Percentiles rank a stretch among this genome's conserved stretches.
These are phyloP conservation scores for Tuber melanosporum DNA, from an alignment of 495 filamentous ascomycete genomes.

Conservation along the genomic window DNA sequence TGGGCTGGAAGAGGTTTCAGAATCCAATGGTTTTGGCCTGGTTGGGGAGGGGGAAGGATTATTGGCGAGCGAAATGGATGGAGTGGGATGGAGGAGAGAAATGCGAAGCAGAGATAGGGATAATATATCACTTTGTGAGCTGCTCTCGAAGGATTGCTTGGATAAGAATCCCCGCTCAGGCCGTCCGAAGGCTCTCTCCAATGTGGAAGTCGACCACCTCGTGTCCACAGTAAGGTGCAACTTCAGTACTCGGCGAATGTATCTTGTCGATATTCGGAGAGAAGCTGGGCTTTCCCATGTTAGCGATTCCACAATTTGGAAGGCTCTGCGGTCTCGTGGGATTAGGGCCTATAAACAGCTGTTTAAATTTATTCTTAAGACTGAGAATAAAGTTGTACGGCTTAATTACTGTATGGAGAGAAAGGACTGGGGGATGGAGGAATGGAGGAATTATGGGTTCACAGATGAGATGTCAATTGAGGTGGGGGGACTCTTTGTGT, in stretches of 20 bases:
- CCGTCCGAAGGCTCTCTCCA: not conserved
- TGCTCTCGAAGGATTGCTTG: too few relatives aligned
- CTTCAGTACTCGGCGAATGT: not conserved
- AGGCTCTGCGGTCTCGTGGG: not conserved
- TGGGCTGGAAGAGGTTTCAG: too few relatives aligned
- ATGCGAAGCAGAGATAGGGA: too few relatives aligned
- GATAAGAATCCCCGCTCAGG: not conserved
- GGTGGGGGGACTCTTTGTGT: not conserved
- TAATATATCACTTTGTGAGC: too few relatives aligned
- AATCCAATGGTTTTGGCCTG: not conserved
- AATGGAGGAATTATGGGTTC: constrained; percentile 7
- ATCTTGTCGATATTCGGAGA: not conserved
- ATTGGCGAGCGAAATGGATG: too few relatives aligned
- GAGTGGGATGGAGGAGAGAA: too few relatives aligned
- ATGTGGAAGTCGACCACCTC: not conserved
- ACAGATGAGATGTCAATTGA: constrained; percentile 11
- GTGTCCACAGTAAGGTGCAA: not conserved
- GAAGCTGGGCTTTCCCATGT: constrained; percentile 6
- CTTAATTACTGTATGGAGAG: not conserved
- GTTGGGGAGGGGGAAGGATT: not conserved
- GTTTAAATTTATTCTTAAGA: constrained; percentile 7
- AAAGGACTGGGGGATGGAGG: not conserved
- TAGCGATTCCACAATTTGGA: not conserved
- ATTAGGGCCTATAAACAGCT: constrained; percentile 5
- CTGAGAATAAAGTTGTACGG: not conserved